These are phyloP conservation scores for Pythium coloratum DNA, from an alignment of 352 stramenopile species.

Conservation along the genomic window DNA sequence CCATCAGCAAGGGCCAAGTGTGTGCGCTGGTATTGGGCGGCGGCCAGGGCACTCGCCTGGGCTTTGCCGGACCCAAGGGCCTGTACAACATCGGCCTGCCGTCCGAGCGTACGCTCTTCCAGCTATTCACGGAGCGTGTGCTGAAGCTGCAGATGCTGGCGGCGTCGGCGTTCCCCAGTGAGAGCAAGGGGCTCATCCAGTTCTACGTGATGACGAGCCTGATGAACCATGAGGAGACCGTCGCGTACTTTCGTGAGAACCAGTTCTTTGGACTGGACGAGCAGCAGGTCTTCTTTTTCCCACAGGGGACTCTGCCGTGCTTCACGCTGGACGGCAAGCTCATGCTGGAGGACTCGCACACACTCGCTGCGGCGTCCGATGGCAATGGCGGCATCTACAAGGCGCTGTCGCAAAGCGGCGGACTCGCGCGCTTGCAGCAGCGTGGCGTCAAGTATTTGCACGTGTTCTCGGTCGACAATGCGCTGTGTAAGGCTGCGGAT, in stretches of 20 bases:
- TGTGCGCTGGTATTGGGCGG: constrained; percentile 94
- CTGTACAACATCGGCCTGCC: constrained; percentile 93
- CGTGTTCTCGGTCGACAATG: constrained; percentile 98
- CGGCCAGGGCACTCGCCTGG: constrained; percentile 96
- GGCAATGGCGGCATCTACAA: constrained; percentile 98
- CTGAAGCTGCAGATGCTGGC: constrained; percentile 53
- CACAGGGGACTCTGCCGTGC: constrained; percentile 95
- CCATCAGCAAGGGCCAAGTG: constrained; percentile 87
- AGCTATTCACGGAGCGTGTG: constrained; percentile 93
- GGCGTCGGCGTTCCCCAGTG: constrained; percentile 8
- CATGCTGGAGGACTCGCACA: constrained; percentile 89
- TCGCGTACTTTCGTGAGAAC: constrained; percentile 89
- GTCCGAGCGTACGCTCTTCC: constrained; percentile 93
- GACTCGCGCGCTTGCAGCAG: constrained; percentile 83
- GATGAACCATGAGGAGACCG: constrained; percentile 94
- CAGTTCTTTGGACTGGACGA: constrained; percentile 91
- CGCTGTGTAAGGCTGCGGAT: constrained; percentile 94
- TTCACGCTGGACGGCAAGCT: constrained; percentile 95
- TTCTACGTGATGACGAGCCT: constrained; percentile 98
- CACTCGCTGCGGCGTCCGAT: constrained; percentile 93
- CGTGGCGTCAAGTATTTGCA: constrained; percentile 94
- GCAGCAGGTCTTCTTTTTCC: constrained; percentile 94
- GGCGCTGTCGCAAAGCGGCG: constrained; percentile 89
- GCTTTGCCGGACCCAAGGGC: constrained; percentile 95
- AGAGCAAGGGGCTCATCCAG: constrained; percentile 38